A percentile compares a stretch with the other conserved stretches of the same genome.
Evolutionary conservation across 2,329 filamentous ascomycete species (phyloP).

Genomic region (Verticillium isaacii): DNA sequence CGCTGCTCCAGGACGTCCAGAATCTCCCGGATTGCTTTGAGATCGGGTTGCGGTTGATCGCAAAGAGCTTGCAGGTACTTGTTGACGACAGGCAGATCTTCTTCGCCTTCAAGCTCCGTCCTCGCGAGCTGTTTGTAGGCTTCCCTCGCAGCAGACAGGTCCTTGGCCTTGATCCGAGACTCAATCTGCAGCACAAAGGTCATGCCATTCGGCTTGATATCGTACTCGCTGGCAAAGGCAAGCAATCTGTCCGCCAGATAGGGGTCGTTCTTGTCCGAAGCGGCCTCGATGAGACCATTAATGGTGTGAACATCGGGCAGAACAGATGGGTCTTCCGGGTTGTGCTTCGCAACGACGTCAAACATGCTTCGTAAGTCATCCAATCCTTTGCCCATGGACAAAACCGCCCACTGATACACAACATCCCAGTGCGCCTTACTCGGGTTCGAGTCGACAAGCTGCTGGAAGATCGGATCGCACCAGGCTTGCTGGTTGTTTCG

Average conservation of each 20-base stretch:
- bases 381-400: slow-evolving; percentile 62
- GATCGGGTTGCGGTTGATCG: slow-evolving; percentile 52
- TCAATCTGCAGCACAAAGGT: slow-evolving; percentile 73
- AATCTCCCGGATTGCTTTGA: slow-evolving; percentile 68
- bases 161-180: slow-evolving; percentile 67
- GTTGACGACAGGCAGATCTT: slow-evolving; percentile 63
- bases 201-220: slow-evolving; percentile 60
- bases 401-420: slow-evolving; percentile 70
- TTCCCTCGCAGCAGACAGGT: slow-evolving; percentile 64
- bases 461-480: slow-evolving; percentile 55
- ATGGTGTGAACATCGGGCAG: slow-evolving; percentile 66
- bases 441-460: slow-evolving; percentile 40
- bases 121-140: slow-evolving; percentile 60
- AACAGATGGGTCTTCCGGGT: slow-evolving; percentile 37
- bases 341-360: slow-evolving; percentile 53
- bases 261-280: slow-evolving; percentile 64
- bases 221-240: slow-evolving; percentile 58
- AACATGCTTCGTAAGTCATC: slow-evolving; percentile 73
- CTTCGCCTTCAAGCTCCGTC: slow-evolving; percentile 42
- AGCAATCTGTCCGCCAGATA: slow-evolving; percentile 72
- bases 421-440: slow-evolving; percentile 63
- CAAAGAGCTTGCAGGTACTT: slow-evolving; percentile 67
- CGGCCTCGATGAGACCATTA: slow-evolving; percentile 70
- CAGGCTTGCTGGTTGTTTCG: slow-evolving; percentile 56
- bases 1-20: slow-evolving; percentile 69